Base-by-base conservation (phyloP, 2,329 filamentous ascomycete species). In the Xylogone sp. region DNA sequence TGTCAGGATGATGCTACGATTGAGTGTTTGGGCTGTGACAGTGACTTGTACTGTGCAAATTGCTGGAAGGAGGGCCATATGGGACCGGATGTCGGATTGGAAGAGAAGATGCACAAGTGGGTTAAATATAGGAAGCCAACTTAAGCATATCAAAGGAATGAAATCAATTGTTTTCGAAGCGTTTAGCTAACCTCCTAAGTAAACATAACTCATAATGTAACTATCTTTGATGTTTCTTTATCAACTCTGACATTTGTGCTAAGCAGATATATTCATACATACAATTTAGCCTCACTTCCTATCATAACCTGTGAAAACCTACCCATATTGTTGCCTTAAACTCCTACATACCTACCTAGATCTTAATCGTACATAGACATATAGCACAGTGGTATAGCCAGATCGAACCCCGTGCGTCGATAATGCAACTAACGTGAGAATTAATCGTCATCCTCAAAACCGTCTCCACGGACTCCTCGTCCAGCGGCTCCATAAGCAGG, bases 11-110 rank as follows among this genome's bases (percentile, higher is more conserved):
- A 94, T 62, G 89, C 86, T 0, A 83, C 82, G 2, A 70, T 94
- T 22, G 77, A 77, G 52, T 96, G 90, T 64, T 64, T 84, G 0
- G 88, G 86, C 2, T 96, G 90, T 61, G 82, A 83, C 31, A 74
- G 72, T 1, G 79, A 92, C 57, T 73, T 90, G 42, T 95, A 93
- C 65, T 96, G 90, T 66, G 74, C 77, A 20, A 73, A 79, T 16
- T 95, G 90, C 72, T 96, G 90, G 90, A 79, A 77, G 53, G 89
- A 93, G 63, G 90, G 90, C 67, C 90, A 95, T 62, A 72, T 82
- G 29, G 85, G 87, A 0, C 82, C 84, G 1, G 74, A 76, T 43
- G 88, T 87, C 0, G 83, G 82, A 1, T 84, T 80, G 45, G 88
- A 92, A 53, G 87, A 91, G 66, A 74, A 79, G 52, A 77, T 74